phyloP scores from a whole-genome alignment of 2,329 filamentous ascomycete genomes.

The Fusarium aywerte region DNA sequence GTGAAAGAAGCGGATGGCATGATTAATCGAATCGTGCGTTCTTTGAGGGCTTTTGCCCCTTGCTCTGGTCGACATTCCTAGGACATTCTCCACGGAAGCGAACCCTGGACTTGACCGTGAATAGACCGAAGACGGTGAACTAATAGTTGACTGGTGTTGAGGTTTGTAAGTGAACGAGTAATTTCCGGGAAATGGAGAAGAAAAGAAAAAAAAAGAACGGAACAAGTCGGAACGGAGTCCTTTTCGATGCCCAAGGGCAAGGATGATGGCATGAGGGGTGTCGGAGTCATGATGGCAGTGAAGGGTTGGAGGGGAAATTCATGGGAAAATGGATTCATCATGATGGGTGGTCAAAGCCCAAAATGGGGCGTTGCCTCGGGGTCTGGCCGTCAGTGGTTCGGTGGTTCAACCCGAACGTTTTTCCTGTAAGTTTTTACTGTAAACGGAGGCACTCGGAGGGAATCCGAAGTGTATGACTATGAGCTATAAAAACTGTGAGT shows the following conservation, averaged over 20 bases:
- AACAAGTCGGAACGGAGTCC: constrained; percentile 29
- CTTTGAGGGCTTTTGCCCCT: constrained; percentile 10
- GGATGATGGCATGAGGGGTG: constrained; percentile 17
- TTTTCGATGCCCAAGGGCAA: not conserved
- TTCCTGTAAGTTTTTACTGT: not conserved
- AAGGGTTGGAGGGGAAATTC: constrained; percentile 11
- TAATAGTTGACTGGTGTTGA: constrained; percentile 16
- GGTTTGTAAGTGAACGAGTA: constrained; percentile 9
- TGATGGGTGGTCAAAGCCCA: constrained; percentile 12
- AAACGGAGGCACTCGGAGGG: constrained; percentile 14
- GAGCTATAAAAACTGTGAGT: not conserved
- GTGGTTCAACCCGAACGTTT: constrained; percentile 13
- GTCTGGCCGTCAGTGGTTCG: constrained; percentile 17
- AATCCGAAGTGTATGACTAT: constrained; percentile 18
- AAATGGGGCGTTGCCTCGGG: constrained; percentile 6
- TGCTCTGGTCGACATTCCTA: constrained; percentile 10
- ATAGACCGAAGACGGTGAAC: constrained; percentile 40
- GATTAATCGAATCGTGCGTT: constrained; percentile 24
- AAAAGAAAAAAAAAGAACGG: constrained; percentile 23
- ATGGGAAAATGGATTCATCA: constrained; percentile 32
- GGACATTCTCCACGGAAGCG: constrained; percentile 15
- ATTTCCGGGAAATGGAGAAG: constrained; percentile 23
- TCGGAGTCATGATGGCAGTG: constrained; percentile 13
- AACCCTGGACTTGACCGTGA: constrained; percentile 17
- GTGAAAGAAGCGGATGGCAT: constrained; percentile 29